Base-by-base conservation (phyloP, 148 eudicot genomes). In the Rhododendron henanense region DNA sequence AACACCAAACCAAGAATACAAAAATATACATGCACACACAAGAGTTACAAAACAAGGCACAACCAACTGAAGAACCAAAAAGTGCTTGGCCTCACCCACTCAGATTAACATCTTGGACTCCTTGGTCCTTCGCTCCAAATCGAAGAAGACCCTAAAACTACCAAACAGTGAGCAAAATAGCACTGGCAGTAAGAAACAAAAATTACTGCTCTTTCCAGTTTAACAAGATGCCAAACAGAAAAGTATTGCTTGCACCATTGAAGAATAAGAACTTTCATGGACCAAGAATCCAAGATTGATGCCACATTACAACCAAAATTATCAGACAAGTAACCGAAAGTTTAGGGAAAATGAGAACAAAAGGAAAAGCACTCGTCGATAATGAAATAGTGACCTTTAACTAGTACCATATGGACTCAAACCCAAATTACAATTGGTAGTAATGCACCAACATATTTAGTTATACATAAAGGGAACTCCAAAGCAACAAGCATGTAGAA, bases 391-490 rank as follows among this genome's bases (percentile, higher is more conserved):
- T n/a, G 73, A n/a, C 73, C 33, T 9, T n/a, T 10, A n/a, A 65
- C 13, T 65, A 5, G 48, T 53, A 5, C 41, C 65, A 31, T 19
- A 33, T 4, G n/a, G 25, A 81, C 44, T 31, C 19, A 53, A 51
- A 28, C 44, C 83, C 25, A 53, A 53, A 39, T 31, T 53, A 10
- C n/a, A 53, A 13, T 16, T 31, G 48, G 59, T 53, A 61, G 41
- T 51, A 53, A 80, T 28, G 39, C 65, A 81, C 41, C 83, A 81
- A 81, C 45, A 35, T 37, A 25, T n/a, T 81, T 81, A 65, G 73
- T 3, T 9, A 67, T 9, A 67, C 33, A 25, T 25, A 28, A 67
- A 67, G 28, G 35, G 35, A 67, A 25, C 16, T 10, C 74, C 74
- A 67, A 65, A 67, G 33, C 73, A 28, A 67, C 35, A n/a, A 25